These are phyloP conservation scores for Trapa bicornis DNA, from an alignment of 345 rosid species.

Conservation along the genomic window DNA sequence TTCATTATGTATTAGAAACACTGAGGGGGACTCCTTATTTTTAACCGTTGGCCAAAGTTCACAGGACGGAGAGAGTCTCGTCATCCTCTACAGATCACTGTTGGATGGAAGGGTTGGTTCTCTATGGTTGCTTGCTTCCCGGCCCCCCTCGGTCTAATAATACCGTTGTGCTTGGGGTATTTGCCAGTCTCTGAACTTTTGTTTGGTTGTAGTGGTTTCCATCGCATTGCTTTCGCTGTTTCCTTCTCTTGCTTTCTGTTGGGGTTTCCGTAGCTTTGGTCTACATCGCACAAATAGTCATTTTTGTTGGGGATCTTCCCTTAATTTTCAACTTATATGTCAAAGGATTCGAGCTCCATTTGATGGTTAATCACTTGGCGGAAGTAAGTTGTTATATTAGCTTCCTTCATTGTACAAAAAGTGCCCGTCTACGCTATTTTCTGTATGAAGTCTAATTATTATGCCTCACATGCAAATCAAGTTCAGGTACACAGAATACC, in stretches of 20 bases:
- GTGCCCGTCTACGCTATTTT: too few species aligned
- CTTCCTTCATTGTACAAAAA: too few species aligned
- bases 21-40: background rate
- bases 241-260: background rate
- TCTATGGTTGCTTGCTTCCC: background rate
- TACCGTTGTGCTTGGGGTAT: background rate
- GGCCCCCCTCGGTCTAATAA: background rate
- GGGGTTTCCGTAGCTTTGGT: background rate
- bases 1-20: constrained; percentile 8
- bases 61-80: background rate
- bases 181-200: background rate
- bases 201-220: background rate
- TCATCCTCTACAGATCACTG: constrained; percentile 1
- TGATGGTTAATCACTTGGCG: too few species aligned
- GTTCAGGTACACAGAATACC: too few species aligned
- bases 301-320: background rate
- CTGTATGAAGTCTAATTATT: too few species aligned
- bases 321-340: background rate
- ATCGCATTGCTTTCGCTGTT: background rate
- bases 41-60: background rate
- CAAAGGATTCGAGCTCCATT: too few species aligned
- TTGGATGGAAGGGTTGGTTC: background rate
- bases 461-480: too few species aligned
- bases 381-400: too few species aligned
- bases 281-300: background rate